These are phyloP conservation scores for Gracilaria vermiculophylla DNA, from an alignment of 23 red algal species.

Conservation along the genomic window DNA sequence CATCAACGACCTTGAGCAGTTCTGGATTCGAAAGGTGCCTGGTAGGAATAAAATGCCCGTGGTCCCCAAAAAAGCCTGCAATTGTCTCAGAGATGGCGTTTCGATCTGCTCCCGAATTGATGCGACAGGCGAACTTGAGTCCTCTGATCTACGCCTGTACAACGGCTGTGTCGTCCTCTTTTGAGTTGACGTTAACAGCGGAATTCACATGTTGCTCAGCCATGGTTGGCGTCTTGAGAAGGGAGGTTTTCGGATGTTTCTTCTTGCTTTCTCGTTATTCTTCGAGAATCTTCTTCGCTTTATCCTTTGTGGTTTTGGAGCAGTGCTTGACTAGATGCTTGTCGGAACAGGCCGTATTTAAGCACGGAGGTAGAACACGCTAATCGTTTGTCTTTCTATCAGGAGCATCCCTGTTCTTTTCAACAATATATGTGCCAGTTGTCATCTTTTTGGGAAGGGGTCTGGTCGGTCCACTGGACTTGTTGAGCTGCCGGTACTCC, in stretches of 20 bases:
- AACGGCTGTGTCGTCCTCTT: no score
- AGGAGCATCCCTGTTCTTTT: not conserved
- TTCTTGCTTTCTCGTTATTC: no score
- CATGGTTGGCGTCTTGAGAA: no score
- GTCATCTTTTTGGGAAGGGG: no score
- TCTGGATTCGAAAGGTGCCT: not conserved
- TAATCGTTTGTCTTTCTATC: not conserved
- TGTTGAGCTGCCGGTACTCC: no score
- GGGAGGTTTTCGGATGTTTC: no score
- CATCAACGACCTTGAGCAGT: constrained; percentile 20
- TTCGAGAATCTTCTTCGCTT: no score
- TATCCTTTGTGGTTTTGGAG: no score
- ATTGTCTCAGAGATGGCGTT: constrained; percentile 17
- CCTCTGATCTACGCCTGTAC: not conserved
- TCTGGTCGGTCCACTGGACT: no score
- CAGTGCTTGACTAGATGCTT: not conserved
- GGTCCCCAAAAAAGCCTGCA: constrained; percentile 5
- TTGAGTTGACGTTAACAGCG: not conserved
- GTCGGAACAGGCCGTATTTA: not conserved
- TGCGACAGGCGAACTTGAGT: constrained; percentile 43
- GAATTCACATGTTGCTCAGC: not conserved
- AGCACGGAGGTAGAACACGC: not conserved
- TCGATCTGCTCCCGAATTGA: constrained; percentile 33
- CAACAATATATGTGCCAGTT: not conserved
- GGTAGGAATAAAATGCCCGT: not conserved